Base-by-base conservation (phyloP, 257 asterid species). In the Phtheirospermum japonicum region DNA sequence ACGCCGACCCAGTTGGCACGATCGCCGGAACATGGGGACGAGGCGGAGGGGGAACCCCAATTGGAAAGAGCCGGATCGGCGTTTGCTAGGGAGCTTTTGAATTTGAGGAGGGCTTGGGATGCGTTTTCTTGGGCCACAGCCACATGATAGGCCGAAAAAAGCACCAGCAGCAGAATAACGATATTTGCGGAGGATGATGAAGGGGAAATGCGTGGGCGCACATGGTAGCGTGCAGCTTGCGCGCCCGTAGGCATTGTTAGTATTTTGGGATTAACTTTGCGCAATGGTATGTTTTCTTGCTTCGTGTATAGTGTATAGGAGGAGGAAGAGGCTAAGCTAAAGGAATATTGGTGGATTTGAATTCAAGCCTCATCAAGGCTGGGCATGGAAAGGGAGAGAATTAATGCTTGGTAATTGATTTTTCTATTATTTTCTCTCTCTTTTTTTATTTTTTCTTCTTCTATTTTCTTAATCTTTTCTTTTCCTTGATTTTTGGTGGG, bases 1-100 rank as follows among this genome's bases (percentile, higher is more conserved):
- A 92, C 81, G 13, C 99, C 99, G 0, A 4, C 46, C 99, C 99
- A 92, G 26, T 86, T 75, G 12, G 66, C 82, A 0, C 26, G 28
- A 34, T 72, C 69, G 14, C 85, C 85, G 0, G 78, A 19, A 67
- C 99, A 92, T 4, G 97, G 99, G 13, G 61, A 42, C 1, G 61
- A 49, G 2, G 86, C 52, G 2, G 85, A 49, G 2, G 86, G 49
- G 2, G 85, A 61, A 13, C 65, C 68, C 99, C 99, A 92, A 9
- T 82, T 57, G 26, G 75, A 64, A 0, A 92, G 82, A 1, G 76
- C 85, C 1, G 77, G 76, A 0, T 77, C 77, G 2, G 78, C 31
- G 4, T 82, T 79, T 0, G 81, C 81, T 5, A 89, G 69, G 33
- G 83, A 56, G 55, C 70, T 72, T 66, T 82, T 89, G 79, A 89